Conservation (phyloP, 2,329 filamentous ascomycete genomes). For the Colletotrichum sidae region DNA sequence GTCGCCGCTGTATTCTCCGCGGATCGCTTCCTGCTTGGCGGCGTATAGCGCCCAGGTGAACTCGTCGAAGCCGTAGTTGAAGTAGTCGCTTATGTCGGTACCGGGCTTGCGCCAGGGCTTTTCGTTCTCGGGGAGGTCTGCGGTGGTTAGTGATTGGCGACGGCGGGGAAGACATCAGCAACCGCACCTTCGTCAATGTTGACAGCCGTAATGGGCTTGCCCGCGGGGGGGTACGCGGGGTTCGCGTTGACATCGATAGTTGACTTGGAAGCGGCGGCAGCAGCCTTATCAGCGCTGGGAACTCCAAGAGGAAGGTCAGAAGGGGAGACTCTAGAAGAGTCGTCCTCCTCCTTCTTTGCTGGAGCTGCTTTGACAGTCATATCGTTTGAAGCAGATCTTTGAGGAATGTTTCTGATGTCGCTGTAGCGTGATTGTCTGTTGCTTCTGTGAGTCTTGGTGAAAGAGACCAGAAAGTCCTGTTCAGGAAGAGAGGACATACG, state of each 20-base stretch:
- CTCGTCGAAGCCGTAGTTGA: constrained; percentile 99
- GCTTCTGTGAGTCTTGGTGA: not conserved
- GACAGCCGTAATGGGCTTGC: constrained; percentile 83
- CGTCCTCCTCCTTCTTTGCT: constrained; percentile 61
- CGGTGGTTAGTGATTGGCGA: constrained; percentile 9
- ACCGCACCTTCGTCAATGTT: constrained; percentile 75
- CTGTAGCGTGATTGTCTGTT: constrained; percentile 70
- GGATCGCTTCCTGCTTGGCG: constrained; percentile 84
- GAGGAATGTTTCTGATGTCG: constrained; percentile 74
- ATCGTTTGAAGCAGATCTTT: constrained; percentile 67
- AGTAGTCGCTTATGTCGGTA: constrained; percentile 95
- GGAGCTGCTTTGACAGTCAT: constrained; percentile 57
- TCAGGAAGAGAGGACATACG: constrained; percentile 54
- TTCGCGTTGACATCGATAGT: constrained; percentile 87
- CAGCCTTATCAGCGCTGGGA: constrained; percentile 64
- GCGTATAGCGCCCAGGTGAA: constrained; percentile 98
- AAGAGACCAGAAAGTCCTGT: not conserved
- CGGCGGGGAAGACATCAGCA: no score
- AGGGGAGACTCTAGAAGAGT: constrained; percentile 44
- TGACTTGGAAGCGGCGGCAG: constrained; percentile 79
- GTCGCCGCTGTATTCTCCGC: constrained; percentile 79
- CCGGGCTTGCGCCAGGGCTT: constrained; percentile 97
- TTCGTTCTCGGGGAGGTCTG: constrained; percentile 80
- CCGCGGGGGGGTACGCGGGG: constrained; percentile 81
- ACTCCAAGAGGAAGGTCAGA: constrained; percentile 44